Conservation (phyloP, 495 filamentous ascomycete genomes). For the Penicillium argentinense region DNA sequence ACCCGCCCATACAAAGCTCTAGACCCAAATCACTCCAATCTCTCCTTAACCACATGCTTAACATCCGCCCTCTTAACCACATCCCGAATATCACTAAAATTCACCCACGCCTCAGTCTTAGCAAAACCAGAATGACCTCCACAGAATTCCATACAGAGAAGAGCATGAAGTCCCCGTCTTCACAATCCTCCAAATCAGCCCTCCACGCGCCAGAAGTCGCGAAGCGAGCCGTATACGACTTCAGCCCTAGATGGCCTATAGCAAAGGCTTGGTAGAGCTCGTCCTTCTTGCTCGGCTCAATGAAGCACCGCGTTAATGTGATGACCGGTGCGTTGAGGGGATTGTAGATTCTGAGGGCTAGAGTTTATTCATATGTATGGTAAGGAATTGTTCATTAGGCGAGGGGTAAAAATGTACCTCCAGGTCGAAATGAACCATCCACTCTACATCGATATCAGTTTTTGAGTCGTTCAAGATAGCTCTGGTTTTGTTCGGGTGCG, state of each 20-base stretch:
- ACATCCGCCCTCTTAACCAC: slow-evolving; percentile 40
- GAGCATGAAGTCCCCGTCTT: slow-evolving; percentile 50
- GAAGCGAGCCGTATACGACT: slow-evolving; percentile 34
- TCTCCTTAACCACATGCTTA: slow-evolving; percentile 34
- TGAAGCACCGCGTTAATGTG: slow-evolving; percentile 43
- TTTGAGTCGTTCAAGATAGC: slow-evolving; percentile 38
- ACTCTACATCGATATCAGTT: slow-evolving; percentile 40
- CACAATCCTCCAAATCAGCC: slow-evolving; percentile 40
- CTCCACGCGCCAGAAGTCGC: slow-evolving; percentile 46
- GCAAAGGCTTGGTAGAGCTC: slow-evolving; percentile 37
- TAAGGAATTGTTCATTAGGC: no score
- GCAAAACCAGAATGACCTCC: slow-evolving; percentile 45
- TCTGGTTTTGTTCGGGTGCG: slow-evolving; percentile 40
- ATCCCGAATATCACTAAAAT: slow-evolving; percentile 32
- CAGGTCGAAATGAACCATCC: slow-evolving; percentile 38
- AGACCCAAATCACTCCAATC: slow-evolving; percentile 17
- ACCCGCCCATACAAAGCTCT: no score
- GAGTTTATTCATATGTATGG: no score
- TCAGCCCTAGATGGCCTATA: slow-evolving; percentile 28
- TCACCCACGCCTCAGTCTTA: slow-evolving; percentile 32
- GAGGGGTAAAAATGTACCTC: slow-evolving; percentile 12
- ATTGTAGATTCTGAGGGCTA: slow-evolving; percentile 15
- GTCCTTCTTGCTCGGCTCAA: slow-evolving; percentile 37
- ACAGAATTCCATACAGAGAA: slow-evolving; percentile 49
- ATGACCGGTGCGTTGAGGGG: slow-evolving; percentile 43